Percentiles rank a stretch among this genome's conserved stretches.
Evolutionary conservation across 2,329 filamentous ascomycete genomes (phyloP).

Genomic region (Curvularia eragrostidis): DNA sequence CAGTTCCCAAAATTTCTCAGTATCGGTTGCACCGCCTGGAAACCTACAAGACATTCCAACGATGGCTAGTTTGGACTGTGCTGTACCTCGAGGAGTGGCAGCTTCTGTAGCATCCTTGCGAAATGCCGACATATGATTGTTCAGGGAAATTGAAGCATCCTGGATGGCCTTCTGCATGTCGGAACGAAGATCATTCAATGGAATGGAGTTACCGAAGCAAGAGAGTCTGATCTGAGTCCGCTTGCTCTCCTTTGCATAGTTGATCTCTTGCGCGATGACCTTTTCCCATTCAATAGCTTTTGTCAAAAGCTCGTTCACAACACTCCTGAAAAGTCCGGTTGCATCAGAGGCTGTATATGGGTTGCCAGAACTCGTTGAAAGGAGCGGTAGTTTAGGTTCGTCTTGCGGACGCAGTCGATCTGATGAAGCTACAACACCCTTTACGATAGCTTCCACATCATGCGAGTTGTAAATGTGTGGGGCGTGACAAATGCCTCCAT

Average conservation of each 20-base stretch:
- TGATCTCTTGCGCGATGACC: slow-evolving; percentile 23
- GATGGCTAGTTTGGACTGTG: slow-evolving; percentile 37
- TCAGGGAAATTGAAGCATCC: background rate
- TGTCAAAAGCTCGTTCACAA: slow-evolving; percentile 26
- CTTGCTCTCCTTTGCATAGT: slow-evolving; percentile 1
- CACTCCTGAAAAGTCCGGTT: slow-evolving; percentile 20
- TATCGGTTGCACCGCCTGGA: slow-evolving; percentile 34
- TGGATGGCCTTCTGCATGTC: background rate
- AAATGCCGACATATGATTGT: slow-evolving; percentile 7
- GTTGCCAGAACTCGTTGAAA: slow-evolving; percentile 59
- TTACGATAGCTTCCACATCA: slow-evolving; percentile 39
- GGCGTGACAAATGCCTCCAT: slow-evolving; percentile 40
- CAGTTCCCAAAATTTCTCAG: slow-evolving; percentile 47
- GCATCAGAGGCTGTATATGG: slow-evolving; percentile 25
- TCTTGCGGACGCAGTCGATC: slow-evolving; percentile 22
- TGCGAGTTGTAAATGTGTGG: slow-evolving; percentile 34
- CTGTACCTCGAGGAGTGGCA: slow-evolving; percentile 5
- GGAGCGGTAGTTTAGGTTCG: slow-evolving; percentile 54
- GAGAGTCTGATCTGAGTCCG: slow-evolving; percentile 5
- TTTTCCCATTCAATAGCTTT: slow-evolving; percentile 28
- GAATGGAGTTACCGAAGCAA: slow-evolving; percentile 30
- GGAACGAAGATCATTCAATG: slow-evolving; percentile 26
- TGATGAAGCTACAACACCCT: slow-evolving; percentile 33
- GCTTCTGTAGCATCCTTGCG: background rate
- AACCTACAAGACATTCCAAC: slow-evolving; percentile 50